phyloP scores from a whole-genome alignment of 768 basidiomycete genomes.

The Leccinum fibrillosum region DNA sequence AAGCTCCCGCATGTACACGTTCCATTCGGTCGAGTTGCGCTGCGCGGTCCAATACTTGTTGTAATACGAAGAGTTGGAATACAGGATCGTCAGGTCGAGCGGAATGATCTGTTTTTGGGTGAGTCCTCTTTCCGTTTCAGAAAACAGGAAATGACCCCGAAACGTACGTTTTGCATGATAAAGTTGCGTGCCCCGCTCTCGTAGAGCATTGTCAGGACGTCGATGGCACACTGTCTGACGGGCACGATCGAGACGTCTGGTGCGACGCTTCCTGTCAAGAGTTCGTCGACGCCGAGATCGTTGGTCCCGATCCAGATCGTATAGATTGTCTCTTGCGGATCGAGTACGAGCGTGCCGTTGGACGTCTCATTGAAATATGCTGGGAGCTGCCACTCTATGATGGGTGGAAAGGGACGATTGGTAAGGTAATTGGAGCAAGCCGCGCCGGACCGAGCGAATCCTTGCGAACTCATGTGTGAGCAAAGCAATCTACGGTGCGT shows the following conservation, averaged over 20 bases:
- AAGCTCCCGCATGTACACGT: slow-evolving; percentile 51
- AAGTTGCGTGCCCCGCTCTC: slow-evolving; percentile 61
- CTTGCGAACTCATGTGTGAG: not conserved
- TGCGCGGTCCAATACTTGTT: slow-evolving; percentile 48
- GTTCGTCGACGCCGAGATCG: slow-evolving; percentile 53
- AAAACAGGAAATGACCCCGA: not conserved
- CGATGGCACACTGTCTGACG: slow-evolving; percentile 54
- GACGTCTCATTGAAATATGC: slow-evolving; percentile 42
- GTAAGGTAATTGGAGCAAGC: slow-evolving; percentile 66
- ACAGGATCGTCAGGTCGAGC: slow-evolving; percentile 47
- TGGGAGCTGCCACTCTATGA: slow-evolving; percentile 49
- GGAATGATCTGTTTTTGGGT: slow-evolving; percentile 48
- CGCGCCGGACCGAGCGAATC: slow-evolving; percentile 58
- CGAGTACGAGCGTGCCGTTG: slow-evolving; percentile 37
- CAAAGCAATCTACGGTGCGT: too few species aligned
- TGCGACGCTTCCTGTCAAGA: slow-evolving; percentile 48
- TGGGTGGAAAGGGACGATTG: slow-evolving; percentile 51
- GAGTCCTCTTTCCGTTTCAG: not conserved
- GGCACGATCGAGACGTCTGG: slow-evolving; percentile 53
- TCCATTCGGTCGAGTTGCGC: slow-evolving; percentile 59
- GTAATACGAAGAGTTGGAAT: slow-evolving; percentile 45
- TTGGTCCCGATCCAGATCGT: slow-evolving; percentile 70
- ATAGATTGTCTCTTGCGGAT: slow-evolving; percentile 50
- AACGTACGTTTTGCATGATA: slow-evolving; percentile 62
- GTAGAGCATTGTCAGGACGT: slow-evolving; percentile 58